Evolutionary conservation across 345 rosid genomes (phyloP).

Genomic region (Murraya koenigii): DNA sequence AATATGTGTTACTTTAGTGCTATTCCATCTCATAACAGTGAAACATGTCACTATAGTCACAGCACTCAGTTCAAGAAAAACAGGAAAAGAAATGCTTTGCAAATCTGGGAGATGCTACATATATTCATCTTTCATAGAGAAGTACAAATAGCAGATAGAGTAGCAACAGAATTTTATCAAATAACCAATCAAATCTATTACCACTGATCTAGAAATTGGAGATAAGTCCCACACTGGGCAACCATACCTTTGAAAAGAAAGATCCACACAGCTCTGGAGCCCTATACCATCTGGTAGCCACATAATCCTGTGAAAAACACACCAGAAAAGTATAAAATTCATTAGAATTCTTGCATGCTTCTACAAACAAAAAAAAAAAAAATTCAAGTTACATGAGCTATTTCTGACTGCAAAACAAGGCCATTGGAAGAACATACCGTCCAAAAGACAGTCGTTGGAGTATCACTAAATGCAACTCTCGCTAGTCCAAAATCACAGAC

Average conservation of each 20-base stretch:
- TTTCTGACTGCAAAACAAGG: neutral
- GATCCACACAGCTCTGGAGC: constrained; percentile 99
- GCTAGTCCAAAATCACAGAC: constrained; percentile 96
- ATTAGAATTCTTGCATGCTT: constrained; percentile 5
- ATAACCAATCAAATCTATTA: constrained; percentile 16
- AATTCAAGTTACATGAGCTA: neutral
- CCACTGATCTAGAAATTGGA: neutral
- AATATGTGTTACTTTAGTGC: constrained; percentile 22
- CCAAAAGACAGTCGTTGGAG: constrained; percentile 92
- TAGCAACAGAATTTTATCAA: constrained; percentile 2
- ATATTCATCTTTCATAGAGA: neutral
- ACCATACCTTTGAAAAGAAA: constrained; percentile 85
- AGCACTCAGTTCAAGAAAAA: neutral
- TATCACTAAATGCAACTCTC: constrained; percentile 86
- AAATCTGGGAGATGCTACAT: neutral
- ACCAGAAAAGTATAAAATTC: constrained; percentile 13
- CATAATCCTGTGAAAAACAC: constrained; percentile 66
- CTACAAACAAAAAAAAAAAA: neutral
- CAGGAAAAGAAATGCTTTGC: neutral
- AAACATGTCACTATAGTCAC: neutral
- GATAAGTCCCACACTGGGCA: neutral
- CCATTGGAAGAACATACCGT: constrained; percentile 49
- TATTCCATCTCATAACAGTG: constrained; percentile 12
- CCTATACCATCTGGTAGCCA: constrained; percentile 98
- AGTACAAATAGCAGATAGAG: neutral